These are phyloP conservation scores for Sugiyamaella americana DNA, from an alignment of 805 yeast species.

Conservation along the genomic window DNA sequence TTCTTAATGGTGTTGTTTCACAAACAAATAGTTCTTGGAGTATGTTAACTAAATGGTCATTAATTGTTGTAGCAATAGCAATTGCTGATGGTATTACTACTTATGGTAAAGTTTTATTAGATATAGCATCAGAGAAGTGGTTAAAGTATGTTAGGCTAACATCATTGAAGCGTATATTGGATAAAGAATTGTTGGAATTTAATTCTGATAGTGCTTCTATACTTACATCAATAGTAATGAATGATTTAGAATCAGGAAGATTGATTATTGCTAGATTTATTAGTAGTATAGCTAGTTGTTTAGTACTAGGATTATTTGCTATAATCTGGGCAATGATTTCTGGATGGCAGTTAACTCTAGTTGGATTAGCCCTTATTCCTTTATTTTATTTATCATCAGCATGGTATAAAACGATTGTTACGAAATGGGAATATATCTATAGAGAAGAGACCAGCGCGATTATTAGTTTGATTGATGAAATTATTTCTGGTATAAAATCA, in stretches of 20 bases:
- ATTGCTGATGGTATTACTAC: slow-evolving; percentile 52
- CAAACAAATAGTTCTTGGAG: neutral
- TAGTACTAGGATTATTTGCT: slow-evolving; percentile 53
- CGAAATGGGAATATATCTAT: slow-evolving; percentile 52
- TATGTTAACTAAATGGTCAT: slow-evolving; percentile 52
- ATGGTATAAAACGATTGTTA: slow-evolving; percentile 46
- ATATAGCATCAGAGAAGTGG: slow-evolving; percentile 64
- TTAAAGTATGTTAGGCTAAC: slow-evolving; percentile 45
- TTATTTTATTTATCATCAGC: slow-evolving; percentile 47
- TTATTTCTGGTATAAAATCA: slow-evolving; percentile 54
- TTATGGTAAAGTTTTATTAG: slow-evolving; percentile 45
- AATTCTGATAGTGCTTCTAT: slow-evolving; percentile 29
- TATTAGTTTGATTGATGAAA: slow-evolving; percentile 38
- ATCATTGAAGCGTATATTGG: slow-evolving; percentile 49
- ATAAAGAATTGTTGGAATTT: slow-evolving; percentile 26
- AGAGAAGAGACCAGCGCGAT: slow-evolving; percentile 34
- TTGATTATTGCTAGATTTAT: slow-evolving; percentile 57
- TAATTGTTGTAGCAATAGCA: slow-evolving; percentile 57
- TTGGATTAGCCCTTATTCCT: slow-evolving; percentile 73
- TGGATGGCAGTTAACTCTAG: slow-evolving; percentile 86
- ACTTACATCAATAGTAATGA: slow-evolving; percentile 63
- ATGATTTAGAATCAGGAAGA: slow-evolving; percentile 76
- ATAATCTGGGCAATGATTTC: slow-evolving; percentile 66
- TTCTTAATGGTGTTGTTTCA: slow-evolving; percentile 25
- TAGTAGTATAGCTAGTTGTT: slow-evolving; percentile 46